Evolutionary conservation across 495 filamentous ascomycete genomes (phyloP).

Genomic region (Friedmanniomyces simplex): DNA sequence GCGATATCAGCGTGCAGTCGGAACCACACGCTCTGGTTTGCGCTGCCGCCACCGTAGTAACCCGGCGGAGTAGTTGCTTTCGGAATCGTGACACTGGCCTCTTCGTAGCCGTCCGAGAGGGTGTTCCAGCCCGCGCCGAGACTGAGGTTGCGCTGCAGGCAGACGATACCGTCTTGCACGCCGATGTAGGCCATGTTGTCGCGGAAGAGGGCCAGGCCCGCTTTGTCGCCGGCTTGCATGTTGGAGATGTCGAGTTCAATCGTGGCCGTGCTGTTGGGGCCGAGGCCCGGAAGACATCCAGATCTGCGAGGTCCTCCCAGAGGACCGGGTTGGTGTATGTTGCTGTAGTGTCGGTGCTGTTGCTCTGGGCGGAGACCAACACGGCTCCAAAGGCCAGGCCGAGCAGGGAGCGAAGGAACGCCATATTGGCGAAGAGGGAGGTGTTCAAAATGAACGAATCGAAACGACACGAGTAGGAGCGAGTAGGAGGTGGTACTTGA

Average conservation of each 20-base stretch:
- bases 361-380: background rate
- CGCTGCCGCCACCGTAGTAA: background rate
- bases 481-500: too few relatives aligned
- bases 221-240: conserved; percentile 43
- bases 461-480: too few relatives aligned
- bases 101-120: background rate
- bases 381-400: too few relatives aligned
- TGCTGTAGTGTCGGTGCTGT: background rate
- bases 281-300: conserved; percentile 39
- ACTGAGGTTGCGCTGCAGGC: background rate
- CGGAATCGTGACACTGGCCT: background rate
- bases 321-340: conserved; percentile 35
- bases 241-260: conserved; percentile 36
- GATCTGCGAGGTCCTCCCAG: conserved; percentile 38
- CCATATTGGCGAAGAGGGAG: too few relatives aligned
- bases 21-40: background rate
- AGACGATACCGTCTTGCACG: conserved; percentile 13
- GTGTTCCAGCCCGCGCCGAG: background rate
- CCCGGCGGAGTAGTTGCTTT: background rate
- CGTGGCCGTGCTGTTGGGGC: conserved; percentile 34
- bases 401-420: too few relatives aligned
- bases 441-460: too few relatives aligned
- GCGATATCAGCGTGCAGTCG: background rate
- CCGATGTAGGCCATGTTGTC: conserved; percentile 45
- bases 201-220: conserved; percentile 42